Percentiles rank a stretch among this genome's conserved stretches.
Conservation (phyloP, 2,329 filamentous ascomycete species). For the Helminthosporium solani region DNA sequence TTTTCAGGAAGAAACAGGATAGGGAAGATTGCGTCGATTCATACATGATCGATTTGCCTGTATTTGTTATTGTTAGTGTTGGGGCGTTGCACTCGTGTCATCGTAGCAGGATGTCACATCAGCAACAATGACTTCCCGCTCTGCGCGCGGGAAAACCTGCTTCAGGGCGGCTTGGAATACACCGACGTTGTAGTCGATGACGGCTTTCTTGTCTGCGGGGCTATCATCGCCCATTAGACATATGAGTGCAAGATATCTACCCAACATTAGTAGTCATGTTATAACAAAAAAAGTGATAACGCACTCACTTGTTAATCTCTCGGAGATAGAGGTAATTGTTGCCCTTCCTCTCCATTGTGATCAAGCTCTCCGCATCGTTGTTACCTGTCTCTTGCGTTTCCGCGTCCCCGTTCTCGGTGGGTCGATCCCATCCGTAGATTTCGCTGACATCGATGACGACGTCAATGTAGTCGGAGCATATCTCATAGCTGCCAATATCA, state of each 20-base stretch:
- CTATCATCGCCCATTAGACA: conserved; percentile 83
- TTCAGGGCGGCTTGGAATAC: conserved; percentile 76
- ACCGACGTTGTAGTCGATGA: conserved; percentile 85
- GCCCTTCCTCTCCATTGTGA: conserved; percentile 60
- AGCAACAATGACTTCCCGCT: conserved; percentile 18
- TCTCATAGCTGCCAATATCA: conserved; percentile 95
- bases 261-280: conserved; percentile 3
- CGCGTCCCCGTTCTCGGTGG: conserved; percentile 28
- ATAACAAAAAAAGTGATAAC: not conserved
- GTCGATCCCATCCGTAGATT: conserved; percentile 77
- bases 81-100: too few relatives aligned
- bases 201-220: conserved; percentile 77
- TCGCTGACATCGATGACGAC: conserved; percentile 97
- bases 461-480: conserved; percentile 98
- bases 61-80: too few relatives aligned
- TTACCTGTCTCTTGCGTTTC: conserved; percentile 42
- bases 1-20: too few relatives aligned
- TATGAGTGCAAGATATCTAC: conserved; percentile 73
- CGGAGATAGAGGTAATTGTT: conserved; percentile 63
- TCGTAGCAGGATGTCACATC: too few relatives aligned
- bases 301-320: conserved; percentile 65
- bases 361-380: conserved; percentile 62
- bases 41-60: too few relatives aligned
- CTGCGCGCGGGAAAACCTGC: conserved; percentile 66
- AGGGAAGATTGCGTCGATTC: too few relatives aligned